Base-by-base conservation (phyloP, 768 basidiomycete species). In the Hygrocybe punicea region DNA sequence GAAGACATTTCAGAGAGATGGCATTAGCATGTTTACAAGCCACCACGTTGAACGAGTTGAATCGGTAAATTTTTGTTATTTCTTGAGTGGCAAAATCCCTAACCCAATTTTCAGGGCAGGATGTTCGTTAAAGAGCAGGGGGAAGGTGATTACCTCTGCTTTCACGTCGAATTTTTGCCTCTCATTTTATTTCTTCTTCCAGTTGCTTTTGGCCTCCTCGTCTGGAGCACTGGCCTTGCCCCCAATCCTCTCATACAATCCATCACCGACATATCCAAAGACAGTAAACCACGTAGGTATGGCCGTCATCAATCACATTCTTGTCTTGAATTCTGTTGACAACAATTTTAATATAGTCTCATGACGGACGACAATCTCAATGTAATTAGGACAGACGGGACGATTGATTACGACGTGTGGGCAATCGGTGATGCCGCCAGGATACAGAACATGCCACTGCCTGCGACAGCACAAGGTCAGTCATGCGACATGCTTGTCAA, bases 201-300 rank as follows among this genome's bases (percentile, higher is more conserved):
- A 91, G 91, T 91, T 36, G 85, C 83, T 6, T 90, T 87, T 68
- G 91, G 93, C 23, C 74, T 94, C 19, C 79, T 91, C 10, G 90
- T 94, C 14, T 94, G 92, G 92, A 87, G 85, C 58, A 94, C 93
- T 2, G 93, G 92, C 2, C 76, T 94, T 2, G 81, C 89, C 5
- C 84, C 90, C 3, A 94, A 93, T 66, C 91, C 93, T 6, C 73
- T 94, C 24, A 80, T 93, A 51, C 71, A 79, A 58, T 77, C 80
- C 0, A 81, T 91, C 47, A 69, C 72, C 6, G 83, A 80, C 46
- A 74, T 86, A 2, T 74, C 78, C 65, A 91, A 90, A 64, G 76
- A 90, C 58, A 71, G 76, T 13, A 83, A 79, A 69, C 81, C 84
- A 0, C 73, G 78, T 29, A 81, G 81, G 82, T 83, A 60, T 47